A percentile compares a stretch with the other conserved stretches of the same genome.
Conservation (phyloP, 108 stramenopile genomes). For the Hondaea fermentalgiana region DNA sequence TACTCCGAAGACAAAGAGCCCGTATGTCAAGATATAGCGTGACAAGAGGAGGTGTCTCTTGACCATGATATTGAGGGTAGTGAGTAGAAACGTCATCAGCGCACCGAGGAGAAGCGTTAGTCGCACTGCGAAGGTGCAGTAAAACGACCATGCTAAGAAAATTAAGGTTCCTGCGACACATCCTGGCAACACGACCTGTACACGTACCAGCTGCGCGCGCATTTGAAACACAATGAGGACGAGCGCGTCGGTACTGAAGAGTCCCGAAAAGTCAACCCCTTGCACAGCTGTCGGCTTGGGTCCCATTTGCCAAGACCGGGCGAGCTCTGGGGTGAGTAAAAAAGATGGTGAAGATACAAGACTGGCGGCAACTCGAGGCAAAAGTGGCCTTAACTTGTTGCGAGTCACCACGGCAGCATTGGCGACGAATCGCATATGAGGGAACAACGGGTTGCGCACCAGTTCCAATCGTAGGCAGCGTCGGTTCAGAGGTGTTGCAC, state of each 20-base stretch:
- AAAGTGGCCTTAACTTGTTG: background rate
- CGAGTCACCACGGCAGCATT: no score
- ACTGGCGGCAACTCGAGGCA: background rate
- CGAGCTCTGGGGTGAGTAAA: background rate
- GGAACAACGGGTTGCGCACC: background rate
- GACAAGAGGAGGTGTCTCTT: no score
- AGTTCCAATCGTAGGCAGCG: background rate
- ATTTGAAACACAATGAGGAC: background rate
- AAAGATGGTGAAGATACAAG: background rate
- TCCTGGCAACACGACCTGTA: background rate
- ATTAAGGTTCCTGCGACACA: background rate
- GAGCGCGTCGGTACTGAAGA: background rate
- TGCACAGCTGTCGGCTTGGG: background rate
- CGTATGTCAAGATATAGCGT: background rate
- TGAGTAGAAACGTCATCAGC: no score
- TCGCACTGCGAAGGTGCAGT: no score
- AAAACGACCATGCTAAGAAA: background rate
- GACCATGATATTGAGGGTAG: no score
- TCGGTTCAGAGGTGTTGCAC: background rate
- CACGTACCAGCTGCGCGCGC: background rate
- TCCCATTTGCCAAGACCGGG: background rate
- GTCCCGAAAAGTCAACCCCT: background rate
- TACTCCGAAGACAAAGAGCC: background rate
- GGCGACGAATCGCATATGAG: background rate
- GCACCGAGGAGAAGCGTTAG: no score